A percentile compares a stretch with the other conserved stretches of the same genome.
These are phyloP conservation scores for Pseudisothecium myosuroides DNA, from an alignment of 225 moss, liverwort and hornwort species.

Conservation along the genomic window DNA sequence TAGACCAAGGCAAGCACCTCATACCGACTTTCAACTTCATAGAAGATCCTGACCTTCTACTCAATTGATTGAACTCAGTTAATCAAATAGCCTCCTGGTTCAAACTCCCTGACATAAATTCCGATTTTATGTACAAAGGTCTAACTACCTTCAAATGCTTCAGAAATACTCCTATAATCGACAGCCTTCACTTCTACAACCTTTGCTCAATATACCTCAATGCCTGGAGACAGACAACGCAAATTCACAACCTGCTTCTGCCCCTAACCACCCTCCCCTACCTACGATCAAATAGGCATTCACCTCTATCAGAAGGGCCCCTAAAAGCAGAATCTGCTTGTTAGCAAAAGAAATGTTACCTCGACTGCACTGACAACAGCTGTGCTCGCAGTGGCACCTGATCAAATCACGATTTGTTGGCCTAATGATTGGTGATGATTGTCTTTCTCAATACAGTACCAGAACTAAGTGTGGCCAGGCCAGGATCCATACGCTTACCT, in stretches of 20 bases:
- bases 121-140: neutral
- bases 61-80: neutral
- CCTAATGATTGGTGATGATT: neutral
- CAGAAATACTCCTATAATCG: neutral
- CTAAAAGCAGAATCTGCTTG: neutral
- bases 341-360: neutral
- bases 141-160: neutral
- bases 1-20: neutral
- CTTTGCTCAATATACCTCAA: neutral
- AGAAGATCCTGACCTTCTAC: neutral
- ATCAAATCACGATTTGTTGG: neutral
- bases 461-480: neutral
- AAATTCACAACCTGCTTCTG: neutral
- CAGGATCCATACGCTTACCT: neutral
- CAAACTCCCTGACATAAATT: neutral
- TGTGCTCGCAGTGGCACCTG: neutral
- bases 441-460: neutral
- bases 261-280: neutral
- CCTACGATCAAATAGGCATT: neutral
- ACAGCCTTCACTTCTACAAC: neutral
- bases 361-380: neutral
- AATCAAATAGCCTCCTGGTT: neutral
- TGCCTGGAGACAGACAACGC: neutral
- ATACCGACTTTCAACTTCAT: neutral
- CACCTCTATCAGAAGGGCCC: neutral